phyloP scores from a whole-genome alignment of 139 green algal genomes.

The Chlamydomonas schloesseri region DNA sequence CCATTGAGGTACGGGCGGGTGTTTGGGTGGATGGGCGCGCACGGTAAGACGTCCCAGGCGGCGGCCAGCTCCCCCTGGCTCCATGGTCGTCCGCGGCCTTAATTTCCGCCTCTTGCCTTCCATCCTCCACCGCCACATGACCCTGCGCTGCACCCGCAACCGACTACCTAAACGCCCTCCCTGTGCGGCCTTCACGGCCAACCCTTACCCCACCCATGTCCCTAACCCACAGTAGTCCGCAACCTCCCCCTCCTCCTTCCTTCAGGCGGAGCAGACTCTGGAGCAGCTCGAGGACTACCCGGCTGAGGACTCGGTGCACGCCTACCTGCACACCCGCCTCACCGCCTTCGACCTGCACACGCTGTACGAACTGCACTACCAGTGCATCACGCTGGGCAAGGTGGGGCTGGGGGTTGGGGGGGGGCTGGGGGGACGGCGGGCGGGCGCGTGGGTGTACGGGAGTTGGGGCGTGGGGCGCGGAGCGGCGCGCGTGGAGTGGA shows the following conservation, averaged over 20 bases:
- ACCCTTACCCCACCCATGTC: no score
- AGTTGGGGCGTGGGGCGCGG: neutral
- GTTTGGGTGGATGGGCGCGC: no score
- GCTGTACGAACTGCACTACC: slow-evolving; percentile 96
- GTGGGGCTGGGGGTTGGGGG: slow-evolving; percentile 48
- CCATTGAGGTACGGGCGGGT: slow-evolving; percentile 51
- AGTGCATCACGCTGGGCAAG: slow-evolving; percentile 94
- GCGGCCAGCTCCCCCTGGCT: no score
- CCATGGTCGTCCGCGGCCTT: no score
- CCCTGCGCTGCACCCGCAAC: no score
- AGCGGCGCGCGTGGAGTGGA: neutral
- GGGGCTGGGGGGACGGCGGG: neutral
- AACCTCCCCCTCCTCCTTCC: no score
- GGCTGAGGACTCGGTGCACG: slow-evolving; percentile 70
- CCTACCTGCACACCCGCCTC: slow-evolving; percentile 63
- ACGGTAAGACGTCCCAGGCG: no score
- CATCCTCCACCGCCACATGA: neutral
- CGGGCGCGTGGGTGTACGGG: neutral
- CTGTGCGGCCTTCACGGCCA: no score
- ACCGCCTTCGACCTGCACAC: slow-evolving; percentile 69
- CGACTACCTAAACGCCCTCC: neutral
- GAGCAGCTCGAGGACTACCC: slow-evolving; percentile 85
- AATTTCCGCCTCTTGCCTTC: no score
- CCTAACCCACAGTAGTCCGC: no score
- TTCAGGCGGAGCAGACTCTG: slow-evolving; percentile 33